phyloP scores from a whole-genome alignment of 345 rosid genomes.

The Salix arbutifolia region DNA sequence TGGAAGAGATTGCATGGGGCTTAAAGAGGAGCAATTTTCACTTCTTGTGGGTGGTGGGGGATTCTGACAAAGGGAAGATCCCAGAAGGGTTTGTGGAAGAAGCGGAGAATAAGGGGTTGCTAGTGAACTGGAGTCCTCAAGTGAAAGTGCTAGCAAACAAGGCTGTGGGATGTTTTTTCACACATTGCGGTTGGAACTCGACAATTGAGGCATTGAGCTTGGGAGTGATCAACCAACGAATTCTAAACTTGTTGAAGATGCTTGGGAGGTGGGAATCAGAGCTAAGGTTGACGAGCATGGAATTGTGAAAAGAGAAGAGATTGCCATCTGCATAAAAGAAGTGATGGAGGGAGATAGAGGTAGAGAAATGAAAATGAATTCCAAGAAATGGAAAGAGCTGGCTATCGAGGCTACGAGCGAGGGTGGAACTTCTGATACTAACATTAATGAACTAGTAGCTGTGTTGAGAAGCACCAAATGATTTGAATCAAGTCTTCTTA shows the following conservation, averaged over 20 bases:
- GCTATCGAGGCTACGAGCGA: conserved; percentile 17
- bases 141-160: conserved; percentile 13
- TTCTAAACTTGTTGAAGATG: conserved; percentile 20
- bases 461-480: neutral
- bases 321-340: conserved; percentile 11
- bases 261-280: conserved; percentile 26
- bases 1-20: conserved; percentile 51
- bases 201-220: conserved; percentile 27
- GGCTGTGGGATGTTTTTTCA: conserved; percentile 19
- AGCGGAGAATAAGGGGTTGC: neutral
- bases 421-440: conserved; percentile 18
- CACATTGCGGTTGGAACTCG: conserved; percentile 32
- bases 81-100: conserved; percentile 24
- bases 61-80: conserved; percentile 43
- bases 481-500: neutral
- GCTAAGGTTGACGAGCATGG: conserved; percentile 20
- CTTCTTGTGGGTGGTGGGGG: conserved; percentile 56
- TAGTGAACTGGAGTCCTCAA: conserved; percentile 14
- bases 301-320: conserved; percentile 17
- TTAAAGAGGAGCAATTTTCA: conserved; percentile 23
- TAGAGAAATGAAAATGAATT: conserved; percentile 5
- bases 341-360: conserved; percentile 20
- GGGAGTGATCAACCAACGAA: conserved; percentile 27
- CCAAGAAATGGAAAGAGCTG: conserved; percentile 19
- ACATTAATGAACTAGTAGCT: conserved; percentile 1